phyloP scores from a whole-genome alignment of 176 grass and related monocot species.

The Lolium rigidum region DNA sequence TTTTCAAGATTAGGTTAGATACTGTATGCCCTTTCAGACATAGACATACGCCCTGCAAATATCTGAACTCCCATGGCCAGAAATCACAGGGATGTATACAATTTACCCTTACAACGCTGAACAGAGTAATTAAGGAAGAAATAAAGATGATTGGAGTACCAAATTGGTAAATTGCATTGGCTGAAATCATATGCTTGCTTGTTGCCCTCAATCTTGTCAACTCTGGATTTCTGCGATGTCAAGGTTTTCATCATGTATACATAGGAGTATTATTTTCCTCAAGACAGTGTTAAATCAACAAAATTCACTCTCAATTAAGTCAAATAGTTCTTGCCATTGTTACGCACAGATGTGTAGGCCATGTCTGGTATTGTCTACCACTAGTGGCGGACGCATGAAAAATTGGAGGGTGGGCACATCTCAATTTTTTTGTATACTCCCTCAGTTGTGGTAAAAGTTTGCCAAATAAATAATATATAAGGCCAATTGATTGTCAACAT shows the following conservation, averaged over 20 bases:
- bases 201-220: not conserved
- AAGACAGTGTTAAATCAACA: not conserved
- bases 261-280: not conserved
- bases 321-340: not conserved
- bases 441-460: no score
- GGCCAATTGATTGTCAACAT: no score
- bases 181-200: not conserved
- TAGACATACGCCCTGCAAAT: not conserved
- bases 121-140: not conserved
- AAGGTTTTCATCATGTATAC: not conserved
- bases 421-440: no score
- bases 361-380: not conserved
- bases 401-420: no score
- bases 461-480: no score
- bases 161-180: not conserved
- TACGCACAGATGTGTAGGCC: not conserved
- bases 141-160: not conserved
- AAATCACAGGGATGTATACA: not conserved
- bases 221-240: conserved; percentile 17
- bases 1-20: not conserved
- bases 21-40: not conserved
- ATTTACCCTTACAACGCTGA: not conserved
- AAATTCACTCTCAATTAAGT: not conserved
- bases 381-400: no score
- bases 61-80: not conserved